These are phyloP conservation scores for Beta vulgaris DNA, from an alignment of 148 eudicot species.

Conservation along the genomic window DNA sequence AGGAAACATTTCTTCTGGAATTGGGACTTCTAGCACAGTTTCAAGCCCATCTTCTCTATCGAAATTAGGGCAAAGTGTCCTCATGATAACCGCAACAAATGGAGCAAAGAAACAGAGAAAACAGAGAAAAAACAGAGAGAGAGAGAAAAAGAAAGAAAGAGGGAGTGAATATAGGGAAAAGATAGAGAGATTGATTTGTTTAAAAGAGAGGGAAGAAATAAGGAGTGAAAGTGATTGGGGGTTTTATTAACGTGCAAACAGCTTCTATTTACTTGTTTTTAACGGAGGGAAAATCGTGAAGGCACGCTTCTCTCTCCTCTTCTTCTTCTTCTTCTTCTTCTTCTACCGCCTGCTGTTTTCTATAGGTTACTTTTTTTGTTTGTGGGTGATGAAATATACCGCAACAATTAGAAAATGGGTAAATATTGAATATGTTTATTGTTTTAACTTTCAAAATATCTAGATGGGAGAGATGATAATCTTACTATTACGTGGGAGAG, in stretches of 20 bases:
- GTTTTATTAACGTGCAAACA: constrained; percentile 14
- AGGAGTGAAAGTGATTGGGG: constrained; percentile 19
- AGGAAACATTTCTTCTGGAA: constrained; percentile 78
- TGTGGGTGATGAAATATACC: no score
- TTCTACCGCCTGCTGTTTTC: not conserved
- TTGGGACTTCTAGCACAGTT: constrained; percentile 89
- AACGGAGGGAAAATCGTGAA: constrained; percentile 22
- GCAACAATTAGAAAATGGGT: no score
- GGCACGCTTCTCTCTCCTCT: constrained; percentile 21
- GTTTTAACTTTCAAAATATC: no score
- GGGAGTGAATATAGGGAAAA: constrained; percentile 1
- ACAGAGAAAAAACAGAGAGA: not conserved
- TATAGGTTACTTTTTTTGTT: no score
- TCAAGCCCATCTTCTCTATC: constrained; percentile 82
- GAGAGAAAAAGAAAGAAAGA: not conserved
- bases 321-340: not conserved
- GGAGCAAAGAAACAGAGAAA: not conserved
- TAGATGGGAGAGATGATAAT: no score
- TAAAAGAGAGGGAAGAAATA: constrained; percentile 10
- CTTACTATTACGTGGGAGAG: no score
- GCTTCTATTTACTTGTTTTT: not conserved
- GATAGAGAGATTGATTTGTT: not conserved
- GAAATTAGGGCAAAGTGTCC: constrained; percentile 80
- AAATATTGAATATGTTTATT: no score
- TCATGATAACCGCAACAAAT: constrained; percentile 36